Evolutionary conservation across 306 rosid species (phyloP).

Genomic region (Cicer chorassanicum): DNA sequence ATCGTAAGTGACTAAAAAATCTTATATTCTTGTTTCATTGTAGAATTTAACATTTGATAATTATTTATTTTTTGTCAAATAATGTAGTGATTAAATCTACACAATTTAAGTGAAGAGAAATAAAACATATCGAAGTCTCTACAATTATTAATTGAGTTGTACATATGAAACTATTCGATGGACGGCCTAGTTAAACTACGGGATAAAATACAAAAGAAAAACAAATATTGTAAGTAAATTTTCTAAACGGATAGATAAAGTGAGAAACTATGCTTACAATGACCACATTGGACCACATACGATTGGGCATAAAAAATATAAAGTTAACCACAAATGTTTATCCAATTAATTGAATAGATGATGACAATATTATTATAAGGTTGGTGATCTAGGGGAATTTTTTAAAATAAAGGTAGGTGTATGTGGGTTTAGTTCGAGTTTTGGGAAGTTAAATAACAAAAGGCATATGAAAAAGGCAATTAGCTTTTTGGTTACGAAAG

Average conservation of each 20-base stretch:
- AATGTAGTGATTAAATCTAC: too few relatives aligned
- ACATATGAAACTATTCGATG: slow-evolving; percentile 39
- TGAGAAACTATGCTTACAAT: slow-evolving; percentile 32
- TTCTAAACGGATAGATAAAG: slow-evolving; percentile 25
- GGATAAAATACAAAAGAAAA: slow-evolving; percentile 49
- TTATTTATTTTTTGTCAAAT: too few relatives aligned
- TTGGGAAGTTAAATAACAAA: slow-evolving; percentile 49
- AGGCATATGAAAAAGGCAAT: slow-evolving; percentile 68
- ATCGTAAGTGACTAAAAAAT: too few relatives aligned
- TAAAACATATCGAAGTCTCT: too few relatives aligned
- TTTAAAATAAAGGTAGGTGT: slow-evolving; percentile 53
- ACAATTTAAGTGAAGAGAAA: too few relatives aligned
- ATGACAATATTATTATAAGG: slow-evolving; percentile 56
- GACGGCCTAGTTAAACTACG: slow-evolving; percentile 44
- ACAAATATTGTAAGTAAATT: slow-evolving; percentile 48
- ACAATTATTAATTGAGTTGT: too few relatives aligned
- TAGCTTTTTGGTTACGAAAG: slow-evolving; percentile 67
- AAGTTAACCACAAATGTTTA: slow-evolving; percentile 47
- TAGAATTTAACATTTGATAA: too few relatives aligned
- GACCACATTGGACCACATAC: slow-evolving; percentile 44
- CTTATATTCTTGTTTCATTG: too few relatives aligned
- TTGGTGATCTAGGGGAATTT: slow-evolving; percentile 54
- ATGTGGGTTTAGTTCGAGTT: slow-evolving; percentile 61
- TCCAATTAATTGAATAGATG: slow-evolving; percentile 47
- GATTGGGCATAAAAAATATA: slow-evolving; percentile 38